Evolutionary conservation across 1,284 basidiomycete species (phyloP).

Genomic region (Rhodofomes roseus): DNA sequence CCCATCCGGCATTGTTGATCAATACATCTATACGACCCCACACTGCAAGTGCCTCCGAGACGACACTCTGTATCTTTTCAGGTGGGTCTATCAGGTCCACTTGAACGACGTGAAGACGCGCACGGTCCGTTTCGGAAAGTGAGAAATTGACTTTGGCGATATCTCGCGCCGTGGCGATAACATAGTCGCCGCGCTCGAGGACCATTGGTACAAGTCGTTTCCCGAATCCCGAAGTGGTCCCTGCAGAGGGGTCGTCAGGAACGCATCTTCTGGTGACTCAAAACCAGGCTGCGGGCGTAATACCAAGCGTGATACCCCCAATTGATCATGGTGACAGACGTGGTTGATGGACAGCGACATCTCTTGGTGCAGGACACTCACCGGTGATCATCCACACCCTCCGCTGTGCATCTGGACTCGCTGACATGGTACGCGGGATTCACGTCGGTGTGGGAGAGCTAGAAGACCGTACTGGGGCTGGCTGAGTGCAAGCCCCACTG

Average conservation of each 20-base stretch:
- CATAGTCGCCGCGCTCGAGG: constrained; percentile 50
- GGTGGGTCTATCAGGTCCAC: constrained; percentile 34
- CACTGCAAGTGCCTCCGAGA: constrained; percentile 38
- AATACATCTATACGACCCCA: constrained; percentile 58
- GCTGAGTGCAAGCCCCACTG: too few relatives aligned
- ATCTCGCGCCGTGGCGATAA: constrained; percentile 41
- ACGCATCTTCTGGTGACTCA: not conserved
- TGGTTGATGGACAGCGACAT: not conserved
- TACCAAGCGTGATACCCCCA: too few relatives aligned
- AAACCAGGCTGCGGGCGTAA: not conserved
- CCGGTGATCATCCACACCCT: not conserved
- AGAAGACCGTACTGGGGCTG: too few relatives aligned
- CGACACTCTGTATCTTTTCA: constrained; percentile 29
- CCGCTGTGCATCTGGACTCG: not conserved
- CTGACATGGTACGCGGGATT: not conserved
- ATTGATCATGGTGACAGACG: not conserved
- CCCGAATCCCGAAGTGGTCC: constrained; percentile 59
- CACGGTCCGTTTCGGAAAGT: constrained; percentile 15
- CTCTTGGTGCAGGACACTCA: not conserved
- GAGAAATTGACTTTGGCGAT: constrained; percentile 27
- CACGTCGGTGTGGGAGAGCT: not conserved
- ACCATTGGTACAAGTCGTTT: constrained; percentile 45
- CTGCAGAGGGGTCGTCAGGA: constrained; percentile 26
- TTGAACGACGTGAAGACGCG: constrained; percentile 28
- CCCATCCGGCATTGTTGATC: constrained; percentile 55